These are phyloP conservation scores for Candida fluviatilis DNA, from an alignment of 805 yeast genomes.

Conservation along the genomic window DNA sequence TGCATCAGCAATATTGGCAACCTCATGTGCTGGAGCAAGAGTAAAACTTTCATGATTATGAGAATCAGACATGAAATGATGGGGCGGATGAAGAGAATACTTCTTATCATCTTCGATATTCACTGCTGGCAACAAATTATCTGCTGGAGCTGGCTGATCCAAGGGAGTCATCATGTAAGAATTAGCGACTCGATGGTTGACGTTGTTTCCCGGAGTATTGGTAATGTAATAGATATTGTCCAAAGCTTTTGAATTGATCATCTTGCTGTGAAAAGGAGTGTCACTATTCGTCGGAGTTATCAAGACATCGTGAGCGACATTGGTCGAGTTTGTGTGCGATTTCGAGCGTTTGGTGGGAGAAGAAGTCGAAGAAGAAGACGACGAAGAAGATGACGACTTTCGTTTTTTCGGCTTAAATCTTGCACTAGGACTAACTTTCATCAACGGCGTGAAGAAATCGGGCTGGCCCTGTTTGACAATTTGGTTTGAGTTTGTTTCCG, in stretches of 20 bases:
- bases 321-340: background rate
- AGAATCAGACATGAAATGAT: background rate
- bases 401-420: slow-evolving; percentile 5
- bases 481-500: slow-evolving; percentile 36
- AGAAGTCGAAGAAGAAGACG: slow-evolving; percentile 7
- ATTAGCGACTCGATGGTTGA: background rate
- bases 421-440: slow-evolving; percentile 36
- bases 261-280: background rate
- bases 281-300: slow-evolving; percentile 14
- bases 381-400: slow-evolving; percentile 3
- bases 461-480: slow-evolving; percentile 39
- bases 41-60: background rate
- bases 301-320: slow-evolving; percentile 7
- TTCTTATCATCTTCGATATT: slow-evolving; percentile 1
- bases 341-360: slow-evolving; percentile 2
- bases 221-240: slow-evolving; percentile 28
- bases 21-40: background rate
- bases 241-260: slow-evolving; percentile 28
- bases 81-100: background rate
- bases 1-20: background rate
- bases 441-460: slow-evolving; percentile 39
- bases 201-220: background rate
- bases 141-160: slow-evolving; percentile 4
- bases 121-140: slow-evolving; percentile 14
- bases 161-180: background rate